Evolutionary conservation across 2,329 filamentous ascomycete genomes (phyloP).

Genomic region (Cadophora sp.): DNA sequence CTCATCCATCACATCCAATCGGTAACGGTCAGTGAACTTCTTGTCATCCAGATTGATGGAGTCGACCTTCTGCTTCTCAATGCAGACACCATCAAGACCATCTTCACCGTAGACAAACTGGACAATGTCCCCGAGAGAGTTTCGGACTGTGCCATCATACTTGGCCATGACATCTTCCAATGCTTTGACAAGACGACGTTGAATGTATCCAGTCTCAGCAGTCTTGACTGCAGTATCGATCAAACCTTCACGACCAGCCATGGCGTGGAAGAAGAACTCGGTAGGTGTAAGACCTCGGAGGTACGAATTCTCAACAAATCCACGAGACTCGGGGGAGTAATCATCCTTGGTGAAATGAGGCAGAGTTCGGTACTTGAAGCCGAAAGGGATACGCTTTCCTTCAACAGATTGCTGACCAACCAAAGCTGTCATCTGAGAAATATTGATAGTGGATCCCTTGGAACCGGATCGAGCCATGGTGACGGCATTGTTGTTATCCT

Average conservation of each 20-base stretch:
- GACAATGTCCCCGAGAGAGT: slow-evolving; percentile 94
- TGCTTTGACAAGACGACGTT: slow-evolving; percentile 96
- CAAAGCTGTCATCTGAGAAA: slow-evolving; percentile 98
- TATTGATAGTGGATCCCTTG: slow-evolving; percentile 99
- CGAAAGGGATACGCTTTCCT: slow-evolving; percentile 98
- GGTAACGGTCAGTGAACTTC: slow-evolving; percentile 82
- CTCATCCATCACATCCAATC: slow-evolving; percentile 83
- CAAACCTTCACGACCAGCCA: slow-evolving; percentile 99
- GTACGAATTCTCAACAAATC: slow-evolving; percentile 99
- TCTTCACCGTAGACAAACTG: slow-evolving; percentile 99
- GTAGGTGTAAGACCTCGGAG: slow-evolving; percentile 92
- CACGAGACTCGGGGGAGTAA: slow-evolving; percentile 95
- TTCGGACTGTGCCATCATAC: slow-evolving; percentile 96
- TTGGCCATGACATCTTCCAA: slow-evolving; percentile 97
- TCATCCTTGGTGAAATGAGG: slow-evolving; percentile 99
- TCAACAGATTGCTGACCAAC: slow-evolving; percentile 98
- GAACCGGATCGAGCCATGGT: slow-evolving; percentile 97
- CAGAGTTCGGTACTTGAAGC: slow-evolving; percentile 96
- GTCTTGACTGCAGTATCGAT: slow-evolving; percentile 99
- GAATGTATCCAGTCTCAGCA: slow-evolving; percentile 98
- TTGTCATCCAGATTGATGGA: slow-evolving; percentile 80
- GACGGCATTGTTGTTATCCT: slow-evolving; percentile 95
- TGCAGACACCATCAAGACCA: slow-evolving; percentile 89
- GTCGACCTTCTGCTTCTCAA: slow-evolving; percentile 92
- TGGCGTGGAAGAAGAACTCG: slow-evolving; percentile 99